Conservation (phyloP, 1,284 basidiomycete species). For the Lignosus rhinocerotis region DNA sequence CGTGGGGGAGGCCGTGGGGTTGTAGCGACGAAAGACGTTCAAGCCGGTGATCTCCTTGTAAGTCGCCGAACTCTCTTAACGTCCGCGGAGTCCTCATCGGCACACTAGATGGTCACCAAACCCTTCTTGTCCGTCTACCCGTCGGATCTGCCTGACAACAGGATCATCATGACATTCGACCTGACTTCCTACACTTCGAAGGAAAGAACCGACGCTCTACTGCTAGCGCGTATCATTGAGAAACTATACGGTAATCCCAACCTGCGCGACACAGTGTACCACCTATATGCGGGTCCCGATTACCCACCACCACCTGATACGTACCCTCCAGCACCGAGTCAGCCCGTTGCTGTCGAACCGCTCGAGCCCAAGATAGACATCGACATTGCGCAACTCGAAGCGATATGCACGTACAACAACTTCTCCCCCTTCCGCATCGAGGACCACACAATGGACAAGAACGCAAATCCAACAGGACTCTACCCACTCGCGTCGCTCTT, state of each 20-base stretch:
- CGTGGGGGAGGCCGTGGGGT: conserved; percentile 27
- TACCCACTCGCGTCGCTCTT: conserved; percentile 32
- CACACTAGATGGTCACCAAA: conserved; percentile 21
- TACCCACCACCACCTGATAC: conserved; percentile 20
- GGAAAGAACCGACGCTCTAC: conserved; percentile 12
- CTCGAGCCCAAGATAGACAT: conserved; percentile 18
- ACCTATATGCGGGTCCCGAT: conserved; percentile 23
- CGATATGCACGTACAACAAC: conserved; percentile 22
- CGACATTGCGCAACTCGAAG: conserved; percentile 22
- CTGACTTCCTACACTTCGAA: conserved; percentile 11
- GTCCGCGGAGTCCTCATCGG: neutral
- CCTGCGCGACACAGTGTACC: conserved; percentile 16
- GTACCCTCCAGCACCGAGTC: conserved; percentile 8
- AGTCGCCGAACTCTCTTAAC: neutral
- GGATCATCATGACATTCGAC: conserved; percentile 14
- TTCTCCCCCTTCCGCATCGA: conserved; percentile 19
- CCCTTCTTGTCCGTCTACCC: conserved; percentile 20
- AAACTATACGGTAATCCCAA: conserved; percentile 27
- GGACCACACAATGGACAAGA: neutral
- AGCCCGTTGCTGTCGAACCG: conserved; percentile 8
- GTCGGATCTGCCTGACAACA: conserved; percentile 8
- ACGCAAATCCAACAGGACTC: conserved; percentile 23
- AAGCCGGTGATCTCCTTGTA: conserved; percentile 23
- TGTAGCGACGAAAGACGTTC: conserved; percentile 14
- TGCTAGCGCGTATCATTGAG: conserved; percentile 13